Percentiles rank a stretch among this genome's conserved stretches.
These are phyloP conservation scores for Microbotryomycetes sp. DNA, from an alignment of 1,284 basidiomycete genomes.

Conservation along the genomic window DNA sequence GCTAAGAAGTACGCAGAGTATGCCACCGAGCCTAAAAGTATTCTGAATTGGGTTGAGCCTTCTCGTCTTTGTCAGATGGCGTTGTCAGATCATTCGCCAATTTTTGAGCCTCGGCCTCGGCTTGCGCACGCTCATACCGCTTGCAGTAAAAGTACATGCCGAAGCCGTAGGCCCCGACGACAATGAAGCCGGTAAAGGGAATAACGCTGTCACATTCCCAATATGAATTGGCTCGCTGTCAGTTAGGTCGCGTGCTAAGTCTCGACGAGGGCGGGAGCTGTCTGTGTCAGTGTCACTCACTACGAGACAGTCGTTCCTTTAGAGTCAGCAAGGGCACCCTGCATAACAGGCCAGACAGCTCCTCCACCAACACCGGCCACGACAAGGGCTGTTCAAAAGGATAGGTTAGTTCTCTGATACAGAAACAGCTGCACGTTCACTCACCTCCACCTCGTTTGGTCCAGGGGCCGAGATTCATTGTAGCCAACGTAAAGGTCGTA, in stretches of 20 bases:
- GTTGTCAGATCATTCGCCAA: neutral
- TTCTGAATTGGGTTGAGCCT: no score
- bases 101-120: neutral
- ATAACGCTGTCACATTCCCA: neutral
- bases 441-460: conserved; percentile 60
- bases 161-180: conserved; percentile 9
- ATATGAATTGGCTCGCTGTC: neutral
- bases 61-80: neutral
- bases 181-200: conserved; percentile 4
- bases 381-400: conserved; percentile 2
- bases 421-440: no score
- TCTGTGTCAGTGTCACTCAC: no score
- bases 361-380: conserved; percentile 60
- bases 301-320: conserved; percentile 52
- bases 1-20: no score
- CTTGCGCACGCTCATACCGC: neutral
- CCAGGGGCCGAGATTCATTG: conserved; percentile 60
- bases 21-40: no score
- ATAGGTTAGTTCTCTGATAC: conserved; percentile 1
- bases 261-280: no score
- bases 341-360: conserved; percentile 66
- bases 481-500: conserved; percentile 60
- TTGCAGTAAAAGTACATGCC: conserved; percentile 21
- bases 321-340: conserved; percentile 59
- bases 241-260: no score